phyloP scores from a whole-genome alignment of 2,329 filamentous ascomycete genomes.

The Blastomyces parvus region DNA sequence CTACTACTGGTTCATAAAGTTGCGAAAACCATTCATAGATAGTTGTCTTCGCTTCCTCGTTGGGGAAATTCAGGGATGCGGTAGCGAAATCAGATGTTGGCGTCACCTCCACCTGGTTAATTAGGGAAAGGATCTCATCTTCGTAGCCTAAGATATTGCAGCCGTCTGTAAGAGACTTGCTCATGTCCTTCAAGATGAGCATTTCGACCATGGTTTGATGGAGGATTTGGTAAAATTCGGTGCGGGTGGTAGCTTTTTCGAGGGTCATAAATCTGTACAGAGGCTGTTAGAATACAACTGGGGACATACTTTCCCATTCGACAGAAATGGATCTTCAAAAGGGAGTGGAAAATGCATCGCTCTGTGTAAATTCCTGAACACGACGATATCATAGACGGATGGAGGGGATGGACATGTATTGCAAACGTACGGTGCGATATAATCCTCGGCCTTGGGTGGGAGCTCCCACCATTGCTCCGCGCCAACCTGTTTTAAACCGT shows the following conservation, averaged over 20 bases:
- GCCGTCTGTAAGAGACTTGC: conserved; percentile 28
- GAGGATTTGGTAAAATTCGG: conserved; percentile 36
- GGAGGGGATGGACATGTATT: no score
- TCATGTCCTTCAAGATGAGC: conserved; percentile 40
- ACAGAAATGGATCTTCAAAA: not conserved
- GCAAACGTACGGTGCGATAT: conserved; percentile 34
- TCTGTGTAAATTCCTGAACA: not conserved
- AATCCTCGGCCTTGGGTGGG: conserved; percentile 29
- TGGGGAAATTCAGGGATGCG: conserved; percentile 25
- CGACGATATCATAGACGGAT: not conserved
- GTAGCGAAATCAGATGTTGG: conserved; percentile 13
- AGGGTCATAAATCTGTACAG: conserved; percentile 28
- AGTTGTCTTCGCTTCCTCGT: conserved; percentile 23
- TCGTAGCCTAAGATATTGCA: conserved; percentile 27
- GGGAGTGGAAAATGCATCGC: not conserved
- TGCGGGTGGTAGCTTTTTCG: conserved; percentile 27
- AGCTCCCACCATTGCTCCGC: conserved; percentile 35
- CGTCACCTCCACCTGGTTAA: conserved; percentile 26
- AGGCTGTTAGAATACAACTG: not conserved
- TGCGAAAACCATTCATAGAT: conserved; percentile 30
- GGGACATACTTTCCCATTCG: not conserved
- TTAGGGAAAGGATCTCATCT: conserved; percentile 23
- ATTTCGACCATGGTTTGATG: conserved; percentile 50
- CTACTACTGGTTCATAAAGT: conserved; percentile 14
- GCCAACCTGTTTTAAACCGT: conserved; percentile 48